Evolutionary conservation across 2,329 filamentous ascomycete genomes (phyloP), one percentile per base, ranked within the genome.

Genomic region (Dactylellina haptotyla): DNA sequence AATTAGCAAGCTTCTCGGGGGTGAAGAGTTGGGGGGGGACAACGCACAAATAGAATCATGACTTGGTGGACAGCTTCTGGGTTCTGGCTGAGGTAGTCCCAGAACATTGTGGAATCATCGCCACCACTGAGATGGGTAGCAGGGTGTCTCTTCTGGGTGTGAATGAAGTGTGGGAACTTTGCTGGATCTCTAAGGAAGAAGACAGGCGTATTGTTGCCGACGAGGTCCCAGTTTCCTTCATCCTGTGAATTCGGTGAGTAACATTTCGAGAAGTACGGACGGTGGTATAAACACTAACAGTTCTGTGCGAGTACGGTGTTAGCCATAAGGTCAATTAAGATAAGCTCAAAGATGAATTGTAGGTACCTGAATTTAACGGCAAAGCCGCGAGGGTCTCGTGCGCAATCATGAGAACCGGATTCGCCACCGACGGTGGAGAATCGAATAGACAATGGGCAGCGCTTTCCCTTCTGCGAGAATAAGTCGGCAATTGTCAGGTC

Each of bases 401-500:
- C 89, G 75, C 86, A 88, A 78, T 92, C 90, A 66, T 89, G 84
- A 2, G 88, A 90, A 4, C 89, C 89, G 67, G 87, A 87, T 80
- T 92, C 89, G 71, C 89, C 89, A 79, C 89, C 89, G 3, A 92
- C 90, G 1, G 90, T 93, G 0, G 89, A 92, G 81, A 93, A 92
- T 2, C 90, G 87, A 45, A 86, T 84, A 0, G 89, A 84, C 75
- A 89, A 80, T 14, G 88, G 87, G 51, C 89, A 91, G 80, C 87
- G 87, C 83, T 91, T 91, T 76, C 89, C 90, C 59, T 87, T 83
- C 65, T 85, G 82, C 77, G 82, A 85, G 78, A 88, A 86, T 45
- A 83, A 82, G 62, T 82, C 79, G 25, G 86, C 85, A 0, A 82
- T 81, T 4, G 85, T 87, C 18, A 85, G 81, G 57, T 85, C 84